Conservation (phyloP, 2,329 filamentous ascomycete species). For the Pseudocercospora macadamiae region DNA sequence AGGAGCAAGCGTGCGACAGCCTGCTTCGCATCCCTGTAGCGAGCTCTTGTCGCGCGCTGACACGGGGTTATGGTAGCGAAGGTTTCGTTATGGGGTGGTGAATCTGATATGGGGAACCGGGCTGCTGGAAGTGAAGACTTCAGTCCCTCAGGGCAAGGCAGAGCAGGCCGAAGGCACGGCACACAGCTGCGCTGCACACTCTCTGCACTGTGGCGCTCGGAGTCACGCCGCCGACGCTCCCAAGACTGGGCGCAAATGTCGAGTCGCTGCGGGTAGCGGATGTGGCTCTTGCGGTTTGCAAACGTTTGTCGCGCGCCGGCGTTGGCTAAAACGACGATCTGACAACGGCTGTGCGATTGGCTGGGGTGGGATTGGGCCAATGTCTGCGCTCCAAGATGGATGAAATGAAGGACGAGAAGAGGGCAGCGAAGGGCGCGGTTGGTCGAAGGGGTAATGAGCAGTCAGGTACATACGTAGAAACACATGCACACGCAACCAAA, state of each 20-base stretch:
- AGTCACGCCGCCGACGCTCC: conserved; percentile 1
- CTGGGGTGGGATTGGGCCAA: conserved; percentile 3
- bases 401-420: conserved; percentile 20
- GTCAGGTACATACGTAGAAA: neutral
- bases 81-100: conserved; percentile 2
- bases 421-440: neutral
- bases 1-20: conserved; percentile 4
- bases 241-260: conserved; percentile 4
- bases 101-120: too few relatives aligned
- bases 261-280: conserved; percentile 7
- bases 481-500: neutral
- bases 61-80: neutral
- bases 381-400: conserved; percentile 5
- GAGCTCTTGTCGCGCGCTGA: neutral
- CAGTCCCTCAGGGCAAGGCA: too few relatives aligned
- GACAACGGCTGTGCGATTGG: conserved; percentile 14
- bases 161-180: too few relatives aligned
- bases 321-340: neutral
- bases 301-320: neutral
- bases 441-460: neutral
- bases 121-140: too few relatives aligned
- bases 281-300: conserved; percentile 1
- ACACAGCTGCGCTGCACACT: too few relatives aligned
- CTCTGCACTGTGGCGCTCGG: conserved; percentile 3
- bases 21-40: conserved; percentile 22